Evolutionary conservation across 2,329 filamentous ascomycete species (phyloP).

Genomic region (Aspergillus costaricaensis): DNA sequence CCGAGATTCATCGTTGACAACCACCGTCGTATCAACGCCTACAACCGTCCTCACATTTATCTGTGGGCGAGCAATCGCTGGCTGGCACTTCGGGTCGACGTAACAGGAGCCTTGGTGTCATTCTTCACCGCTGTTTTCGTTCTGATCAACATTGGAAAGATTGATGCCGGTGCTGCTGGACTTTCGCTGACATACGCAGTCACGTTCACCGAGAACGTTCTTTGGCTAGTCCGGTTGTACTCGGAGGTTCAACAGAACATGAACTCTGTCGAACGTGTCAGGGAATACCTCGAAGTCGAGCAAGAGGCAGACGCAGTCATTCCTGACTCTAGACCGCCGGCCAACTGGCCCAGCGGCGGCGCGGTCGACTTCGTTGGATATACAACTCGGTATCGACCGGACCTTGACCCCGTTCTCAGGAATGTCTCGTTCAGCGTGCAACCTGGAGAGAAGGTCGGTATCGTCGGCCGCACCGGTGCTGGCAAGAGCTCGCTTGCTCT

Average conservation of each 20-base stretch:
- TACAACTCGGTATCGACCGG: slow-evolving; percentile 82
- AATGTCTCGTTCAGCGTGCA: slow-evolving; percentile 83
- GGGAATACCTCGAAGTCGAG: slow-evolving; percentile 95
- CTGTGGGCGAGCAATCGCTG: slow-evolving; percentile 96
- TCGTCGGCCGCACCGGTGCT: slow-evolving; percentile 91
- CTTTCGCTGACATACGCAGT: slow-evolving; percentile 94
- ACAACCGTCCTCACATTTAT: slow-evolving; percentile 91
- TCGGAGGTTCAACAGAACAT: slow-evolving; percentile 97
- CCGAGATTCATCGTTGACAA: slow-evolving; percentile 93
- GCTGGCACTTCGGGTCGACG: slow-evolving; percentile 89
- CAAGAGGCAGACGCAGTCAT: slow-evolving; percentile 82
- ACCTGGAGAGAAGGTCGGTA: slow-evolving; percentile 88
- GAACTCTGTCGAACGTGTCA: slow-evolving; percentile 97
- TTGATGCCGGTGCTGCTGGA: slow-evolving; percentile 89
- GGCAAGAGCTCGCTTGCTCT: slow-evolving; percentile 95
- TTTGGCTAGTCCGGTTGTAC: slow-evolving; percentile 95
- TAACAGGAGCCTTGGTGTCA: slow-evolving; percentile 84
- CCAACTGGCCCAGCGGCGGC: slow-evolving; percentile 83
- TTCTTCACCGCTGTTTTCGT: slow-evolving; percentile 95
- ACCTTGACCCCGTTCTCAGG: slow-evolving; percentile 83
- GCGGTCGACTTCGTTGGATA: slow-evolving; percentile 86
- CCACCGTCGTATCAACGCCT: slow-evolving; percentile 80
- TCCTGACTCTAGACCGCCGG: slow-evolving; percentile 73
- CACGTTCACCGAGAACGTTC: slow-evolving; percentile 92
- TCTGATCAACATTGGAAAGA: slow-evolving; percentile 74